These are phyloP conservation scores for Cercospora beticola DNA, from an alignment of 2,329 filamentous ascomycete species.

Conservation along the genomic window DNA sequence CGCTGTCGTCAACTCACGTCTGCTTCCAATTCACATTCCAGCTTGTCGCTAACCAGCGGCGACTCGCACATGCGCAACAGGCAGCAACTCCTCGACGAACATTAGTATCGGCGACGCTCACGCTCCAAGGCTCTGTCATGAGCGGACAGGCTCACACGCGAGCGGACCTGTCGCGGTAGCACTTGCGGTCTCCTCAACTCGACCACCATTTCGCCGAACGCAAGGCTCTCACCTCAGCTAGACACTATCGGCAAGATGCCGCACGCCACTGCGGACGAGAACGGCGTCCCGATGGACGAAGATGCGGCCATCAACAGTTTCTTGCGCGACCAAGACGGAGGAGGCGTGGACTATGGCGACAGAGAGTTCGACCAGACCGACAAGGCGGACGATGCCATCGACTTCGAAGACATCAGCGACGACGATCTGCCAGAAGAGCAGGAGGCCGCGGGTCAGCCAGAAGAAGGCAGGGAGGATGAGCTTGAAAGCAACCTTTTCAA, in stretches of 20 bases:
- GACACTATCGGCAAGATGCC: constrained; percentile 35
- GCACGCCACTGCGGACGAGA: constrained; percentile 37
- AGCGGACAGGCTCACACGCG: constrained; percentile 3
- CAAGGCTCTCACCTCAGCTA: background rate
- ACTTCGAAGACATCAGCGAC: constrained; percentile 88
- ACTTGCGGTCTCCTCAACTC: background rate
- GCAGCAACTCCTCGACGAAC: background rate
- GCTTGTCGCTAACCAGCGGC: background rate
- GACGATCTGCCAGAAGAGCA: constrained; percentile 86
- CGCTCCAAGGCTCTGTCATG: constrained; percentile 4
- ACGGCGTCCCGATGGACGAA: constrained; percentile 25
- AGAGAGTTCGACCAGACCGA: constrained; percentile 54
- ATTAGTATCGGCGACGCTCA: background rate
- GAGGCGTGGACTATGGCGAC: constrained; percentile 29
- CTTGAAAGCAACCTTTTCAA: constrained; percentile 13
- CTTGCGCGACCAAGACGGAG: constrained; percentile 29
- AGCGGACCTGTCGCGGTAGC: constrained; percentile 5
- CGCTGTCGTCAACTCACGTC: background rate
- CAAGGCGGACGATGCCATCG: constrained; percentile 89
- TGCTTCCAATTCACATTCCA: background rate
- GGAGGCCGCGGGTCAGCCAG: constrained; percentile 40
- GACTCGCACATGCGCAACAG: background rate
- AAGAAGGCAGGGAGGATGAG: constrained; percentile 23
- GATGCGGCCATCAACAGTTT: constrained; percentile 35
- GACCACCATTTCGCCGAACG: background rate